phyloP scores from a whole-genome alignment of 2,329 filamentous ascomycete species.

The Ceratocystis alfenasii region DNA sequence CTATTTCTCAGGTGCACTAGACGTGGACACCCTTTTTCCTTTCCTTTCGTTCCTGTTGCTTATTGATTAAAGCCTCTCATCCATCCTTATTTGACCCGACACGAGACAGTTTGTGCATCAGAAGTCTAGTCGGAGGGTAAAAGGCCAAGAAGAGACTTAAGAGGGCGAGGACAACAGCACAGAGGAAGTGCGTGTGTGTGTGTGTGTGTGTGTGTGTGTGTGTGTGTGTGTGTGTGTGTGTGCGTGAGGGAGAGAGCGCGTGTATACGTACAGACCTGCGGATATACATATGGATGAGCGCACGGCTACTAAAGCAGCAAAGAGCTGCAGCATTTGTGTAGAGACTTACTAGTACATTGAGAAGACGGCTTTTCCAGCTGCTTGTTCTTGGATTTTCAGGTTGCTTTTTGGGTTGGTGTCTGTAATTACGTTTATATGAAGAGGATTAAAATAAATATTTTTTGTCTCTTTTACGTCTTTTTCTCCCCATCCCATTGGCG shows the following conservation, averaged over 20 bases:
- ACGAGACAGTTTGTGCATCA: neutral
- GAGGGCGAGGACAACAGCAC: neutral
- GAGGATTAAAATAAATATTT: neutral
- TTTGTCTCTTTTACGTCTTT: neutral
- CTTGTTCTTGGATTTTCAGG: no score
- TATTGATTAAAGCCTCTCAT: neutral
- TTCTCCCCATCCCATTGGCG: neutral
- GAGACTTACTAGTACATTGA: no score
- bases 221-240: neutral
- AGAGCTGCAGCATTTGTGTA: no score
- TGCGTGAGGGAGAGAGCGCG: no score
- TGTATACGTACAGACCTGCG: no score
- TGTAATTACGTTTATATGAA: neutral
- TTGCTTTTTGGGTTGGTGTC: neutral
- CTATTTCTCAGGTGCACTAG: neutral
- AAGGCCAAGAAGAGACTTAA: neutral
- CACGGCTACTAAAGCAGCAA: no score
- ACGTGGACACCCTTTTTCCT: neutral
- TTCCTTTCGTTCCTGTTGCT: neutral
- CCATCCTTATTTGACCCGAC: neutral
- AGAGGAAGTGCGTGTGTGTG: neutral
- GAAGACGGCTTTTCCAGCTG: no score
- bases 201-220: neutral
- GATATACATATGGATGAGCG: no score
- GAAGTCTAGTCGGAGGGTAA: neutral